Evolutionary conservation across 192 early-diverging fungal genomes (phyloP).

Genomic region (Coemansia sp.): DNA sequence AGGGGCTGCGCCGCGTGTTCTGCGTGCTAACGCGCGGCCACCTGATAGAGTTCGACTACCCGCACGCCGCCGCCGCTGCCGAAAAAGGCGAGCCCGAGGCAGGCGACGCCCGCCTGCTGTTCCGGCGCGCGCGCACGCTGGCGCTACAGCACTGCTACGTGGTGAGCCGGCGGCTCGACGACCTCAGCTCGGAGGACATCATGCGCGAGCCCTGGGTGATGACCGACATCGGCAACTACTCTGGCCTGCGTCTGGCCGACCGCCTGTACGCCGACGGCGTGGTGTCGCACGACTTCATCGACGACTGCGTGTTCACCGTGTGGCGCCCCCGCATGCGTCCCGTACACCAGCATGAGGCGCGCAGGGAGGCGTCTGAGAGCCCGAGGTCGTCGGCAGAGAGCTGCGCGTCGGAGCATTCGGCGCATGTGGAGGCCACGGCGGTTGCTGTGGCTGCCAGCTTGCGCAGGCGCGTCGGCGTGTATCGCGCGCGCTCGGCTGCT

Average conservation of each 20-base stretch:
- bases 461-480: slow-evolving; percentile 40
- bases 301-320: slow-evolving; percentile 50
- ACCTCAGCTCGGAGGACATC: slow-evolving; percentile 36
- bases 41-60: slow-evolving; percentile 45
- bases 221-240: slow-evolving; percentile 53
- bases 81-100: too few species aligned
- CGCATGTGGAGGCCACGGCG: slow-evolving; percentile 14
- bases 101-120: slow-evolving; percentile 23
- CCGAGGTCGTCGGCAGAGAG: slow-evolving; percentile 6
- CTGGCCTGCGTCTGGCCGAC: slow-evolving; percentile 44
- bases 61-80: too few species aligned
- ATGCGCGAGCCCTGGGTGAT: slow-evolving; percentile 54
- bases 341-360: too few species aligned
- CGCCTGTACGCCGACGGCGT: slow-evolving; percentile 48
- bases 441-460: slow-evolving; percentile 24
- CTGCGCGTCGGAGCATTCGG: slow-evolving; percentile 13
- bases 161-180: slow-evolving; percentile 42
- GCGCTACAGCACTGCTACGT: slow-evolving; percentile 46
- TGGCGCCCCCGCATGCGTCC: too few species aligned
- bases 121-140: slow-evolving; percentile 27
- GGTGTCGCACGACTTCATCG: slow-evolving; percentile 42
- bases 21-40: slow-evolving; percentile 46
- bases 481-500: slow-evolving; percentile 41
- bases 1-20: slow-evolving; percentile 48
- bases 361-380: slow-evolving; percentile 14